Evolutionary conservation across 805 yeast species (phyloP).

Genomic region (Metschnikowia colocasiae): DNA sequence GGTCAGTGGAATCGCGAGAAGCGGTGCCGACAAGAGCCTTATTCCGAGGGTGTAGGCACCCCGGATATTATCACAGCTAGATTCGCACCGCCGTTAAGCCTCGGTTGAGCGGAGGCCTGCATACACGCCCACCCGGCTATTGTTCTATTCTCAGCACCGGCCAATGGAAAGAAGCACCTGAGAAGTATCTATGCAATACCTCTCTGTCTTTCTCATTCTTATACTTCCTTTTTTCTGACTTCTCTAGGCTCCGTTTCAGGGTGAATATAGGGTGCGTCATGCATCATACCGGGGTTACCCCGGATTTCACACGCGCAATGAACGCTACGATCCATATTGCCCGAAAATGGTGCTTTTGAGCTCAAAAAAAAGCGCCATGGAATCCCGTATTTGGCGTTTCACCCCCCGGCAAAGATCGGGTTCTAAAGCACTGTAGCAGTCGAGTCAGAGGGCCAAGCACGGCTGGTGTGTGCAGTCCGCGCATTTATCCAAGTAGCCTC

Average conservation of each 20-base stretch:
- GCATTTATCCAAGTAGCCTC: conserved; percentile 8
- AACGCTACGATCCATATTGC: too few species aligned
- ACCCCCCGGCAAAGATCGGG: too few species aligned
- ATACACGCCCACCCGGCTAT: background rate
- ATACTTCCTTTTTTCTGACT: background rate
- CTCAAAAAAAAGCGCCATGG: too few species aligned
- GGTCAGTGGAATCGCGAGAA: too few species aligned
- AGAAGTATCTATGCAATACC: background rate
- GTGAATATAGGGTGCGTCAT: background rate
- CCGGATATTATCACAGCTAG: background rate
- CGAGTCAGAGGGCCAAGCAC: too few species aligned
- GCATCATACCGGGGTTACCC: conserved; percentile 9
- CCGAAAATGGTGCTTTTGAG: too few species aligned
- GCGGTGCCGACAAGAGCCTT: background rate
- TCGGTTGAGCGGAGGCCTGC: conserved; percentile 3
- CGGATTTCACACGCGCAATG: conserved; percentile 14
- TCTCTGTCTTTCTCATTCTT: too few species aligned
- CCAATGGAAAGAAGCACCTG: background rate
- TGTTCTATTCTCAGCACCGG: background rate
- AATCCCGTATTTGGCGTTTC: too few species aligned
- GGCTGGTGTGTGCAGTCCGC: conserved; percentile 2
- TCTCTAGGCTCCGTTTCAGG: background rate
- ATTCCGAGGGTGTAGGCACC: background rate
- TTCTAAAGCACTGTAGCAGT: too few species aligned
- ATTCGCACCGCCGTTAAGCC: conserved; percentile 1